Evolutionary conservation across 345 rosid species (phyloP).

Genomic region (Streptanthus diversifolius): DNA sequence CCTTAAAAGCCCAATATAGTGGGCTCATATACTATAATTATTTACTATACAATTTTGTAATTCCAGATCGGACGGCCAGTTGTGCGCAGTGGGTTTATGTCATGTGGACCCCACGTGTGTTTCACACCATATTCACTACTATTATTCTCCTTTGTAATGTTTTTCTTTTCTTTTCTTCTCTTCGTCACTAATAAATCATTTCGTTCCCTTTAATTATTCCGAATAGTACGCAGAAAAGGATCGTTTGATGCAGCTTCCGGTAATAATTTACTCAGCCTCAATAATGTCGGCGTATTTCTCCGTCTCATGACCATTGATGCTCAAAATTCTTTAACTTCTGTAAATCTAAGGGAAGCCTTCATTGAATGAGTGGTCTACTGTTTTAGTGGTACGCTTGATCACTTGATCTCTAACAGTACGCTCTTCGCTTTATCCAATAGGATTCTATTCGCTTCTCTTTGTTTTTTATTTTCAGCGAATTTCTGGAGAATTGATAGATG

Average conservation of each 20-base stretch:
- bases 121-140: constrained; percentile 9
- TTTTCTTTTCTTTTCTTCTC: not conserved
- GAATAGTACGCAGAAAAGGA: not conserved
- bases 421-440: not conserved
- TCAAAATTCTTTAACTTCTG: constrained; percentile 1
- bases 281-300: constrained; percentile 25
- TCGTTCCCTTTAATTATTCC: not conserved
- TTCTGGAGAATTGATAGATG: not conserved
- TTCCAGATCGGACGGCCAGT: constrained; percentile 30
- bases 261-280: constrained; percentile 8
- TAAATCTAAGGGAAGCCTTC: not conserved
- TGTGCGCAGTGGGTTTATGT: constrained; percentile 25
- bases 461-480: not conserved
- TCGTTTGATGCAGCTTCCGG: constrained; percentile 15
- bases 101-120: constrained; percentile 23
- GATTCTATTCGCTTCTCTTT: constrained; percentile 12
- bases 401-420: no score
- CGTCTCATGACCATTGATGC: constrained; percentile 11
- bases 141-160: not conserved
- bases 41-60: not conserved
- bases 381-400: constrained; percentile 18
- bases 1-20: not conserved
- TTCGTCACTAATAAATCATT: not conserved
- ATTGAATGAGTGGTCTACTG: constrained; percentile 1
- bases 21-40: not conserved